Percentiles rank a stretch among this genome's conserved stretches.
These are phyloP conservation scores for Claviceps spartinae DNA, from an alignment of 2,329 filamentous ascomycete genomes.

Conservation along the genomic window DNA sequence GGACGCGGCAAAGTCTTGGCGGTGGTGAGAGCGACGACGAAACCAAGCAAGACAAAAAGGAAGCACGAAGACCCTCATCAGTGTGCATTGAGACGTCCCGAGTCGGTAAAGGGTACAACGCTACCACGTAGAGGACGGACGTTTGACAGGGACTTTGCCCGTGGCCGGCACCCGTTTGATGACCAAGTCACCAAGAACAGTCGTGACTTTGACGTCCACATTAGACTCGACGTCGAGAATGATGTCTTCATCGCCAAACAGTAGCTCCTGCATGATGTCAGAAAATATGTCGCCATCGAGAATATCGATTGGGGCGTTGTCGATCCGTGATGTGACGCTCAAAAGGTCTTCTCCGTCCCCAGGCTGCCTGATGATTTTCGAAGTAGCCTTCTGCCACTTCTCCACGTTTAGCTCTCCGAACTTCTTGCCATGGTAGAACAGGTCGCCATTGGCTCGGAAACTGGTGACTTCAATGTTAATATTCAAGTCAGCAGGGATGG, in stretches of 20 bases:
- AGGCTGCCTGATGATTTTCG: conserved; percentile 47
- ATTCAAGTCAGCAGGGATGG: conserved; percentile 73
- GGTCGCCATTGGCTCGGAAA: conserved; percentile 64
- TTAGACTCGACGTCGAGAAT: conserved; percentile 60
- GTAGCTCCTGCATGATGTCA: conserved; percentile 63
- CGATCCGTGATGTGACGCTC: conserved; percentile 61
- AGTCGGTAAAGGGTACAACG: conserved; percentile 5
- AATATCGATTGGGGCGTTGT: conserved; percentile 69
- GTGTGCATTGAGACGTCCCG: conserved; percentile 12
- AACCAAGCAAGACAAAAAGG: background rate
- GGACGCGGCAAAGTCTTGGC: conserved; percentile 4
- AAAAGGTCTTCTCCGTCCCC: conserved; percentile 49
- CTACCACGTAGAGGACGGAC: conserved; percentile 50
- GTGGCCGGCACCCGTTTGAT: conserved; percentile 75
- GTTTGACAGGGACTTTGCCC: conserved; percentile 81
- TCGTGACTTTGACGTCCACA: conserved; percentile 73
- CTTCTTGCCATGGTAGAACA: conserved; percentile 64
- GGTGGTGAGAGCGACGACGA: conserved; percentile 7
- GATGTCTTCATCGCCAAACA: conserved; percentile 62
- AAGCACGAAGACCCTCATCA: conserved; percentile 9
- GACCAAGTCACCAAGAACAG: conserved; percentile 66
- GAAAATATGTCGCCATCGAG: conserved; percentile 68
- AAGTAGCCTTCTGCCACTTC: conserved; percentile 76
- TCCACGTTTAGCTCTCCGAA: conserved; percentile 68
- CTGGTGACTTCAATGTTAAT: conserved; percentile 66